Evolutionary conservation across 2,329 filamentous ascomycete species (phyloP).

Genomic region (Microdochium nivale): DNA sequence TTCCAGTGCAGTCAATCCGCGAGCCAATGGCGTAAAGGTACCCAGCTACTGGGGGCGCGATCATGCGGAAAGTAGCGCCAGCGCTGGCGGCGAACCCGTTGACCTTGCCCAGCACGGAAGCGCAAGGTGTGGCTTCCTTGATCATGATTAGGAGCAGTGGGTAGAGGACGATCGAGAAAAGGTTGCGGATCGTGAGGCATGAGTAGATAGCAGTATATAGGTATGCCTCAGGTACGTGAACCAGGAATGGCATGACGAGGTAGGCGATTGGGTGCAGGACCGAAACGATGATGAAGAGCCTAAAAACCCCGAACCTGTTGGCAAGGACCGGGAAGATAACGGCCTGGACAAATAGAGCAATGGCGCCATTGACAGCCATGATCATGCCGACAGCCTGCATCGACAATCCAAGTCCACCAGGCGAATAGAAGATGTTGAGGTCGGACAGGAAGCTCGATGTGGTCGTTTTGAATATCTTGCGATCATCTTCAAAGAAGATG

Average conservation of each 20-base stretch:
- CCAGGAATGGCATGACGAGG: constrained; percentile 47
- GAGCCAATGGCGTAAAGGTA: constrained; percentile 54
- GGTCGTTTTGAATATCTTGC: constrained; percentile 30
- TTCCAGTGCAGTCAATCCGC: constrained; percentile 47
- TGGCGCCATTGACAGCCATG: constrained; percentile 49
- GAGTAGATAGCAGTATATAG: constrained; percentile 50
- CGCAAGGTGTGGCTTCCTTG: constrained; percentile 54
- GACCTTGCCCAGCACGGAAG: constrained; percentile 50
- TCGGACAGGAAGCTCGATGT: constrained; percentile 14
- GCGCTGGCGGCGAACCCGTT: constrained; percentile 60
- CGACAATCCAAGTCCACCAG: constrained; percentile 54
- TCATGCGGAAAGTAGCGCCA: constrained; percentile 57
- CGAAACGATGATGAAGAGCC: constrained; percentile 48
- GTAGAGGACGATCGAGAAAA: constrained; percentile 56
- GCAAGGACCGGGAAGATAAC: constrained; percentile 54
- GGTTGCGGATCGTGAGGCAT: constrained; percentile 48
- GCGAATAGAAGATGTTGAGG: constrained; percentile 43
- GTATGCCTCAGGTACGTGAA: constrained; percentile 41
- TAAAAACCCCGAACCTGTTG: constrained; percentile 48
- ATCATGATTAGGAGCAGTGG: constrained; percentile 58
- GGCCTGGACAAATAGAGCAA: constrained; percentile 50
- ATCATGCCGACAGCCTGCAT: constrained; percentile 54
- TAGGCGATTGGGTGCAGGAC: constrained; percentile 55
- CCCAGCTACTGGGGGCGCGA: constrained; percentile 56
- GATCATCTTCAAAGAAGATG: constrained; percentile 82